Percentiles rank a stretch among this genome's conserved stretches.
Evolutionary conservation across 441 rosid species (phyloP).

Genomic region (Pelargonium cotyledonis): DNA sequence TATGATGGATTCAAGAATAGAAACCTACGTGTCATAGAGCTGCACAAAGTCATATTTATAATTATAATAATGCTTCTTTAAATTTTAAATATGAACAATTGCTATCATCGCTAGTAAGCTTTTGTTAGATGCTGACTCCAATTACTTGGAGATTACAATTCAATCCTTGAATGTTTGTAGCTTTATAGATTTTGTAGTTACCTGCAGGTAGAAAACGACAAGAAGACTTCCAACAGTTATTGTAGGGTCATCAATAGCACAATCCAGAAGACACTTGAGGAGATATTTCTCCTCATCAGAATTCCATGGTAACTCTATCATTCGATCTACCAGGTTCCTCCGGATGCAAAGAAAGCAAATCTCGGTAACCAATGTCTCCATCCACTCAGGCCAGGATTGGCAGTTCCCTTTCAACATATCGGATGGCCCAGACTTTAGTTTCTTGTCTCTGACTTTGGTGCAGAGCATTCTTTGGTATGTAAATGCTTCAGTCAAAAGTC

Average conservation of each 20-base stretch:
- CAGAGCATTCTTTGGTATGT: constrained; percentile 73
- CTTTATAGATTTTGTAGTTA: constrained; percentile 25
- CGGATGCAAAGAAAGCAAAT: constrained; percentile 81
- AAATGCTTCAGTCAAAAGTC: constrained; percentile 86
- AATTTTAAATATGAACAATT: background rate
- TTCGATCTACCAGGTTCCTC: constrained; percentile 72
- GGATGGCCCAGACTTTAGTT: constrained; percentile 38
- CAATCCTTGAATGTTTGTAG: background rate
- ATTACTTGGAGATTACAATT: background rate
- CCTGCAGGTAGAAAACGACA: constrained; percentile 86
- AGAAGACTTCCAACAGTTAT: constrained; percentile 69
- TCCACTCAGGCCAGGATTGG: constrained; percentile 65
- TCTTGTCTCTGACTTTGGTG: constrained; percentile 56
- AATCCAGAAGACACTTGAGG: constrained; percentile 71
- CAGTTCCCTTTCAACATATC: constrained; percentile 32
- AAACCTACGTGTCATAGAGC: background rate
- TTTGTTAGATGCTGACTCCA: background rate
- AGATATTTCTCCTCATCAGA: constrained; percentile 70
- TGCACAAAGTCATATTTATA: background rate
- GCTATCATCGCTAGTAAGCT: background rate
- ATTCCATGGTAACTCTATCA: constrained; percentile 92
- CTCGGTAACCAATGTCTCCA: constrained; percentile 72
- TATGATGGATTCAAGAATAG: background rate
- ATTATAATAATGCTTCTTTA: background rate
- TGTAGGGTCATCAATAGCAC: constrained; percentile 64